Evolutionary conservation across 768 basidiomycete genomes (phyloP), one percentile per base, ranked within the genome.

Genomic region (Agrocybe chaxingu): DNA sequence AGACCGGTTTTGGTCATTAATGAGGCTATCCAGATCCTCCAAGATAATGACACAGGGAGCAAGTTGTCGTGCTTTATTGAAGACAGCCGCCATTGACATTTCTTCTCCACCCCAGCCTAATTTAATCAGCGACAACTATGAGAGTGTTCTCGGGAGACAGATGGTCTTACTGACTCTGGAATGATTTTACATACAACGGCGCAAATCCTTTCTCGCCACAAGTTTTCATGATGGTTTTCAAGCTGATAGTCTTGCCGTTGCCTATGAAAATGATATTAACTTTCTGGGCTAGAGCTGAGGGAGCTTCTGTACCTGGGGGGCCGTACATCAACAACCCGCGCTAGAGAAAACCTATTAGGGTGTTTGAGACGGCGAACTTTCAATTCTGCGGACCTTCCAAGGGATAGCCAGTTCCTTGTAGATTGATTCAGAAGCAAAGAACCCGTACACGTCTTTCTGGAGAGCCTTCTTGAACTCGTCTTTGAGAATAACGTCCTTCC

Each of bases 301-400:
- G 35, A 44, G 7, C 18, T n/a, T 48, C 6, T 33, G 19, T 55
- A 75, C 86, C 86, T 57, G 88, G 87, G n/a, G 89, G 85, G 1
- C 92, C 92, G 53, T 85, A 75, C 77, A 93, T 76, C 61, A 93
- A 90, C 53, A 92, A 64, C 29, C 90, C 91, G 51, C 90, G 83
- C 86, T 92, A 40, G 9, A 33, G 46, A 47, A 52, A 11, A 50
- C 7, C 35, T 29, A 13, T 6, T 10, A 13, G 30, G 41, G 7
- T 52, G 35, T 8, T 10, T 47, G 37, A 45, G 51, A 37, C 36
- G 29, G 40, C 19, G 24, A 40, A 45, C 32, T 37, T 2, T 7
- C 33, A 39, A 18, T 48, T 12, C 35, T 8, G 49, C 41, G 29
- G 56, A 84, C 85, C 80, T 91, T 93, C 91, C 91, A 93, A 1